Evolutionary conservation across 1,284 basidiomycete genomes (phyloP).

Genomic region (Ustilago hordei): DNA sequence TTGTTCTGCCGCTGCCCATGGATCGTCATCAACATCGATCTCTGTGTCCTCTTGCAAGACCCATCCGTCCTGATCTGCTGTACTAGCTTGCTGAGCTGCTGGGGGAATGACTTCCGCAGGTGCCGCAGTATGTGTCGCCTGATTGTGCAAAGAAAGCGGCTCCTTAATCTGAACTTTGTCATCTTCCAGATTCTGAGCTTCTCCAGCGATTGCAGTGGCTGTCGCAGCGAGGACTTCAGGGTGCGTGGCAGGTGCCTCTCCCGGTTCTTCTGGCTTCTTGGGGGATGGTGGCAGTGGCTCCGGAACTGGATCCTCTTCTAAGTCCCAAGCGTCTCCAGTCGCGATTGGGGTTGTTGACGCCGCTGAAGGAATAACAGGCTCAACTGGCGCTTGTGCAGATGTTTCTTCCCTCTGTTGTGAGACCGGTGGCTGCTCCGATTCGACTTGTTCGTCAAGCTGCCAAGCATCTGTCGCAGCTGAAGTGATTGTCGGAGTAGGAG

Average conservation of each 20-base stretch:
- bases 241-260: not conserved
- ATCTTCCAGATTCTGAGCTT: constrained; percentile 31
- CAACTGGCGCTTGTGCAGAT: not conserved
- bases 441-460: constrained; percentile 34
- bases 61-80: constrained; percentile 22
- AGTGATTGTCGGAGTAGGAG: not conserved
- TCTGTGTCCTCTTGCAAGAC: constrained; percentile 3
- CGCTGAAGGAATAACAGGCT: not conserved
- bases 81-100: not conserved
- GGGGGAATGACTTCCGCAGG: not conserved
- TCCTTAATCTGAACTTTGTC: constrained; percentile 4
- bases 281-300: constrained; percentile 5
- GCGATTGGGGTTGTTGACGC: not conserved
- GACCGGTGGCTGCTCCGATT: not conserved
- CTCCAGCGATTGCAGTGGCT: not conserved
- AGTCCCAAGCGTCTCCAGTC: constrained; percentile 40
- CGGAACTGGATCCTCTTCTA: constrained; percentile 21
- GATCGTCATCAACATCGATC: constrained; percentile 14
- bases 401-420: not conserved
- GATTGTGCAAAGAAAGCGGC: not conserved
- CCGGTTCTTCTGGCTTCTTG: not conserved
- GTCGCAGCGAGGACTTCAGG: not conserved
- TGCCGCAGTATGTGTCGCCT: not conserved
- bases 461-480: constrained; percentile 34
- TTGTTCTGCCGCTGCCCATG: constrained; percentile 17